Evolutionary conservation across 345 rosid genomes (phyloP), one percentile per base, ranked within the genome.

Genomic region (Boechera retrofracta): DNA sequence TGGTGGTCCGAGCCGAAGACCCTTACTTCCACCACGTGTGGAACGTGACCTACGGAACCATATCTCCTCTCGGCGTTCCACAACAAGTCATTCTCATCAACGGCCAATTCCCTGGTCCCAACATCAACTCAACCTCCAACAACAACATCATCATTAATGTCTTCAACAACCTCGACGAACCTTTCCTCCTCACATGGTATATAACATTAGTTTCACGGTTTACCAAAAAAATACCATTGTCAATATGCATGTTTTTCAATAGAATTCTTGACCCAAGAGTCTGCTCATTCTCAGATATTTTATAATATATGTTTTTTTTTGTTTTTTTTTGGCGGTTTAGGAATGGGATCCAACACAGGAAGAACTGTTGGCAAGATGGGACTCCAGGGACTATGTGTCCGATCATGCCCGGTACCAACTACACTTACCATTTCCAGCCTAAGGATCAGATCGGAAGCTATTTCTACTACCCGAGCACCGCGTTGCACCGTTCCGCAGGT

Each of bases 391-490:
- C 98, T 1, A 86, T 79, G 56, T 93, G 98, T 73, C 97, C 98
- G 0, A 88, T 91, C 67, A 71, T 45, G 2, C 91, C 97, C 0
- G 94, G 97, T 2, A 77, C 84, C 35, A 93, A 91, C 86, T 86
- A 1, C 83, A 91, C 98, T 4, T 93, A 87, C 82, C 83, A 79
- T n/a, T 91, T 89, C 83, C 98, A 92, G 69, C 92, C 89, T 9
- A 92, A 93, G 86, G 98, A 93, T 67, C 98, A 93, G 72, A 93
- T 93, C 24, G 96, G 96, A 5, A 90, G 93, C 84, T 90, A 83
- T 67, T 77, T 83, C 59, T 91, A 91, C 71, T 87, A 86, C 64
- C 94, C 92, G 1, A 69, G 75, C 73, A 84, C 84, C 2, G 84
- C 24, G 2, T 29, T 85, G 72, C 97, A 87, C 68, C 79, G 86